Base-by-base conservation (phyloP, 169 alveolate genomes). In the Cryptosporidium sp. region DNA sequence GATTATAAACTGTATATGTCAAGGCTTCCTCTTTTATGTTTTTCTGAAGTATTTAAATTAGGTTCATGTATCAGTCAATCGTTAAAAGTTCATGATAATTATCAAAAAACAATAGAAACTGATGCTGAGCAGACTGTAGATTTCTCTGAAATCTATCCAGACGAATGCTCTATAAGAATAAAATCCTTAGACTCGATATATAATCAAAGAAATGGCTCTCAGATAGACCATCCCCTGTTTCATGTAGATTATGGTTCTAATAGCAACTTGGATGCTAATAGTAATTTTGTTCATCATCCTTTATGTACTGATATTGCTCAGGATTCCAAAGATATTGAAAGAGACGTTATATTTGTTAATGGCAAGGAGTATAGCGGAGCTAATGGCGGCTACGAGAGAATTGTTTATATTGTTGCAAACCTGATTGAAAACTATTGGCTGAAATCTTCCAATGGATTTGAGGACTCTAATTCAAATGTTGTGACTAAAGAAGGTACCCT, bases 231-330 rank as follows among this genome's bases (percentile, higher is more conserved):
- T 16, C 89, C 89, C 37, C 8, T 80, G 10, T 80, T 80, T 61
- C 39, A 42, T 3, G 67, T 80, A 29, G 75, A 80, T 62, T 51
- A 42, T 26, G 21, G 21, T 16, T 12, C 42, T 33, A 62, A 48
- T 35, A 29, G 60, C 10, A 37, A n/a, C 48, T 65, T 31, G 26
- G 12, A 14, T 6, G 29, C 23, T 14, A 37, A 45, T 39, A 31
- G 21, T 44, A 44, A 61, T 39, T 45, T 29, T 44, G 51, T 48
- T 8, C 89, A 80, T 42, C 65, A 44, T 26, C 75, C 89, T 16
- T 12, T 80, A 62, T 80, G 89, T 42, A 60, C 67, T 45, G 89
- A 80, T 60, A 80, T 80, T 62, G 89, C 89, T 37, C 89, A 80
- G 48, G 89, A 80, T 65, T 67, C 75, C 10, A 80, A 80, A n/a